Evolutionary conservation across 202 grass and related monocot genomes (phyloP).

Genomic region (Setaria viridis): DNA sequence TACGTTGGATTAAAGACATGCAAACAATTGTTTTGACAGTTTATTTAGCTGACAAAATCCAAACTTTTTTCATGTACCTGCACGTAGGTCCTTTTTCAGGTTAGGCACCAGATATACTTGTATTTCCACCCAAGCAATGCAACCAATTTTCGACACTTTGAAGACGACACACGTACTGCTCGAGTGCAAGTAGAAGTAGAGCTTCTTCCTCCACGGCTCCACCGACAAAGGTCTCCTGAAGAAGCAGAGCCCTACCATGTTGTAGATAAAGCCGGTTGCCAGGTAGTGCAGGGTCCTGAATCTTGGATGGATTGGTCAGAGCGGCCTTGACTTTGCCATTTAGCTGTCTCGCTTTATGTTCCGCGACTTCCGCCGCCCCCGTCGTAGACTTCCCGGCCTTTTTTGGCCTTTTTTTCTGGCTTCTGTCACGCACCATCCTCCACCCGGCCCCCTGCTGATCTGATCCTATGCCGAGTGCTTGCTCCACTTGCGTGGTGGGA

Average conservation of each 20-base stretch:
- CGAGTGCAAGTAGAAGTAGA: too few relatives aligned
- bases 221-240: neutral
- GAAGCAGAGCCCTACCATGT: neutral
- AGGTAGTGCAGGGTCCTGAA: neutral
- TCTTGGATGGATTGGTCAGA: neutral
- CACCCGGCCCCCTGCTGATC: too few relatives aligned
- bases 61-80: neutral
- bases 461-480: neutral
- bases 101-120: neutral
- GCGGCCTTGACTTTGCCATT: constrained; percentile 22
- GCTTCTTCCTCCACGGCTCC: neutral
- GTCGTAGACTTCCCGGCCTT: neutral
- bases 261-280: too few relatives aligned
- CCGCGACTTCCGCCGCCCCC: constrained; percentile 19
- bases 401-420: neutral
- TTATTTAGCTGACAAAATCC: neutral
- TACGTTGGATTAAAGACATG: neutral
- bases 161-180: neutral
- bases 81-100: neutral
- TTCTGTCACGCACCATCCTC: neutral
- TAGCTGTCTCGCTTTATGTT: constrained; percentile 9
- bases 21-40: neutral
- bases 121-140: neutral
- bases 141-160: neutral
- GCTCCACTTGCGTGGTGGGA: constrained; percentile 17